Base-by-base conservation (phyloP, 768 basidiomycete genomes). In the Rhodotorula graminis region DNA sequence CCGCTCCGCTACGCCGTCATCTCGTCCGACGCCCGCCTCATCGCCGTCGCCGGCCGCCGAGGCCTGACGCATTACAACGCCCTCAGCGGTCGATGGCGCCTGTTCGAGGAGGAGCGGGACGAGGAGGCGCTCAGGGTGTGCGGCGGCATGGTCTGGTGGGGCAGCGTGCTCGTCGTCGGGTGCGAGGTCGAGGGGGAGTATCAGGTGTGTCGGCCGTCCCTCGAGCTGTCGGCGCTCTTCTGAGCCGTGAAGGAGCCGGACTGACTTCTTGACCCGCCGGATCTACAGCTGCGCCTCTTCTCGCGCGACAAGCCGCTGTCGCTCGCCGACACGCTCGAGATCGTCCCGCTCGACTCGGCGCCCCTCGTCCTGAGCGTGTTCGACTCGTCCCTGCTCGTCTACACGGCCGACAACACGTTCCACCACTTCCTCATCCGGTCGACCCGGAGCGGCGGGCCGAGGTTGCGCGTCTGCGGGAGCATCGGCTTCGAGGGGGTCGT, bases 81-180 rank as follows among this genome's bases (percentile, higher is more conserved):
- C 46, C 87, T 89, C 2, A 95, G 93, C 11, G 96, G 96, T 23
- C 84, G 95, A 49, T 99, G 96, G 96, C 97, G 97, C 80, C 79
- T 89, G 42, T 98, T 98, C 77, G 84, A 85, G 12, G 87, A 88
- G 75, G 86, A 89, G 74, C 82, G 86, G 53, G 92, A 98, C 81
- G 94, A 97, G 80, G 87, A 91, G 76, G 88, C 88, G 12, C 93
- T 99, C 78, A 79, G 84, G 11, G 93, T 99, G 25, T 87, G 88
- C 79, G 96, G 96, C 15, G 96, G 96, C 7, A 79, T 99, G 77
- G 80, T 95, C 29, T 99, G 96, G 96, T 98, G 96, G 80, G 91
- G 95, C 73, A 93, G 95, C 79, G 90, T 97, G 18, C 84, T 99
- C 65, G 87, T 99, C 69, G 94, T 88, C 47, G 93, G 93, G 0